Evolutionary conservation across 352 stramenopile species (phyloP).

Genomic region (Phytophthora pistaciae): DNA sequence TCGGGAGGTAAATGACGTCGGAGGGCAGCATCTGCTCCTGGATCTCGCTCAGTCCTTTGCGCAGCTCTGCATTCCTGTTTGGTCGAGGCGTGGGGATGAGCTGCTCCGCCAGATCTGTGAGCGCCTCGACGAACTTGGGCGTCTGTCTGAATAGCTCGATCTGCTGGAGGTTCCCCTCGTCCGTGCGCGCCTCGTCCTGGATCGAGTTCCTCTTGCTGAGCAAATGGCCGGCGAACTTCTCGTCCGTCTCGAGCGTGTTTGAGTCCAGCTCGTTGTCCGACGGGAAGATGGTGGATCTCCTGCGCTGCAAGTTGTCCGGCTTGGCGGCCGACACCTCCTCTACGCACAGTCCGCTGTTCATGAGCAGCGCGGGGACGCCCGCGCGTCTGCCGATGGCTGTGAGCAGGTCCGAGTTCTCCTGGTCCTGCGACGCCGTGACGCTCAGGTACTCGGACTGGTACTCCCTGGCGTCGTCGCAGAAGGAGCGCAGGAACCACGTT

Average conservation of each 20-base stretch:
- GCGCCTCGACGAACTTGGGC: conserved; percentile 69
- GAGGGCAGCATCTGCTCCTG: conserved; percentile 66
- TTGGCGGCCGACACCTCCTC: conserved; percentile 66
- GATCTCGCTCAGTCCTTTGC: conserved; percentile 58
- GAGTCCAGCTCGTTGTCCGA: conserved; percentile 63
- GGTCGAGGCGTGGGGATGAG: conserved; percentile 60
- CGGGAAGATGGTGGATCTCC: conserved; percentile 65
- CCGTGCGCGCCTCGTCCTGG: conserved; percentile 64
- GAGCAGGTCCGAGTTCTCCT: conserved; percentile 74
- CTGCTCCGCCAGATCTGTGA: conserved; percentile 74
- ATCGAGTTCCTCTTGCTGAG: conserved; percentile 56
- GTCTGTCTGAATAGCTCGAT: conserved; percentile 75
- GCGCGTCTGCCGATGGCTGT: conserved; percentile 72
- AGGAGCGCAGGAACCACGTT: conserved; percentile 91
- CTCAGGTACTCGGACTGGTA: conserved; percentile 86
- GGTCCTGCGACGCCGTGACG: conserved; percentile 57
- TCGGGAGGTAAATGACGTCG: conserved; percentile 81
- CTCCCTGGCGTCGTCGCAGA: conserved; percentile 66
- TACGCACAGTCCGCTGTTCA: conserved; percentile 76
- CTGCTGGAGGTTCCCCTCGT: conserved; percentile 74
- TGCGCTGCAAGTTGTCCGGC: conserved; percentile 58
- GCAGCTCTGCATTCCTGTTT: conserved; percentile 59
- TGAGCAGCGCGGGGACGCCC: conserved; percentile 74
- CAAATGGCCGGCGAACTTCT: conserved; percentile 67
- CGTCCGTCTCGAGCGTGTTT: conserved; percentile 45